Evolutionary conservation across 2,329 filamentous ascomycete genomes (phyloP), one percentile per base, ranked within the genome.

Genomic region (Penicillium sp.): DNA sequence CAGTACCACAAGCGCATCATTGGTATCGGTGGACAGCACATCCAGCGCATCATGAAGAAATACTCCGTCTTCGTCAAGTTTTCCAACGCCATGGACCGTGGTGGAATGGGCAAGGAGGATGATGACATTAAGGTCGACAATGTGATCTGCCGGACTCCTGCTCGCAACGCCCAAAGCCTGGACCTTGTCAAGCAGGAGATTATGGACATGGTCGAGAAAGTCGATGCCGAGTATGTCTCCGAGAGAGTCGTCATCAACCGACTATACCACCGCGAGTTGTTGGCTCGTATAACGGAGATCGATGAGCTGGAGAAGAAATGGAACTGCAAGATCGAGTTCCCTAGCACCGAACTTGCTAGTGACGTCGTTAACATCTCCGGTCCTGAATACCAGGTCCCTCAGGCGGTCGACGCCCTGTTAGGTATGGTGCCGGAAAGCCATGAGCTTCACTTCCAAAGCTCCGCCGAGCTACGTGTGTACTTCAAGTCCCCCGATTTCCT

Each of bases 1-100:
- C 95, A 98, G 76, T 99, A 99, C 73, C 95, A 99, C 78, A 99
- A 99, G 80, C 92, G 95, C 49, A 99, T 99, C 71, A 99, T 99
- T 62, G 95, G 95, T 52, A 98, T 99, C 68, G 95, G 95, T 59
- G 95, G 95, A 10, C 93, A 98, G 74, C 95, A 99, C 71, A 99
- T 99, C 65, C 95, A 99, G 76, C 91, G 93, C 54, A 98, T 99
- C 79, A 99, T 99, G 95, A 98, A 99, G 82, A 98, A 98, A 78
- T 96, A 99, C 77, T 98, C 95, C 0, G 95, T 99, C 65, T 99
- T 99, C 68, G 95, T 99, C 79, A 99, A 99, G 74, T 99, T 99
- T 71, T 96, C 92, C 63, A 99, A 99, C 68, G 95, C 95, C 16
- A 98, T 98, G 93, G 95, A 99, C 72, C 89, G 95, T 71, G 95